Conservation (phyloP, 805 yeast species). For the Kuraishia borneana region DNA sequence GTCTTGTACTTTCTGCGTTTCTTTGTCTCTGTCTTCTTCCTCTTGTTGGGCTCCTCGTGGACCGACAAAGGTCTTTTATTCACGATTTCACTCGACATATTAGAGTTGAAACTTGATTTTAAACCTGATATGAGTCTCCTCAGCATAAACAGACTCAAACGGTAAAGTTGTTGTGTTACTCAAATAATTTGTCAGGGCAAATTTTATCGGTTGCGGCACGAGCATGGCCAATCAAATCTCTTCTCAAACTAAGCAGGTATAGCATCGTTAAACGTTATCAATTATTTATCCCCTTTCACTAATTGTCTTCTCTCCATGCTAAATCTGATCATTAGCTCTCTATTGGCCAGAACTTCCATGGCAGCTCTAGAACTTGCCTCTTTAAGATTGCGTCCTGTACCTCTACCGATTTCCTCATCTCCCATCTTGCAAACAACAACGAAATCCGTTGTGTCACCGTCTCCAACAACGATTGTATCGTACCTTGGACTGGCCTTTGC, state of each 20-base stretch:
- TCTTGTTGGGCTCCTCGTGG: slow-evolving; percentile 25
- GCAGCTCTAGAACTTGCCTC: slow-evolving; percentile 86
- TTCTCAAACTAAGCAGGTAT: too few relatives aligned
- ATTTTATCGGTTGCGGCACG: too few relatives aligned
- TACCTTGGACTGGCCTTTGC: slow-evolving; percentile 58
- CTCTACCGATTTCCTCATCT: slow-evolving; percentile 59
- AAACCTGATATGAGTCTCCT: too few relatives aligned
- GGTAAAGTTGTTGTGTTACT: too few relatives aligned
- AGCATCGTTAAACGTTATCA: too few relatives aligned
- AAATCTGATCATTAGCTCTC: slow-evolving; percentile 50
- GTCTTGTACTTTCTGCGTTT: slow-evolving; percentile 45
- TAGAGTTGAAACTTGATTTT: too few relatives aligned
- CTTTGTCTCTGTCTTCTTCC: slow-evolving; percentile 8
- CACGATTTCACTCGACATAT: background rate
- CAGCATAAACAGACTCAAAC: too few relatives aligned
- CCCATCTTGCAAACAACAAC: slow-evolving; percentile 58
- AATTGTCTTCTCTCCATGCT: slow-evolving; percentile 46
- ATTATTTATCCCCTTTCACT: slow-evolving; percentile 13
- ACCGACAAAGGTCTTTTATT: background rate
- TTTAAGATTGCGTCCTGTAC: slow-evolving; percentile 56
- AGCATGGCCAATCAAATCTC: too few relatives aligned
- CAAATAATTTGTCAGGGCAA: too few relatives aligned
- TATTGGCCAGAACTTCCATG: slow-evolving; percentile 57
- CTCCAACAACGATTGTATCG: slow-evolving; percentile 30
- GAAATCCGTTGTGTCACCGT: slow-evolving; percentile 30